Base-by-base conservation (phyloP, 2,329 filamentous ascomycete species). In the Trichoderma atrobrunneum region DNA sequence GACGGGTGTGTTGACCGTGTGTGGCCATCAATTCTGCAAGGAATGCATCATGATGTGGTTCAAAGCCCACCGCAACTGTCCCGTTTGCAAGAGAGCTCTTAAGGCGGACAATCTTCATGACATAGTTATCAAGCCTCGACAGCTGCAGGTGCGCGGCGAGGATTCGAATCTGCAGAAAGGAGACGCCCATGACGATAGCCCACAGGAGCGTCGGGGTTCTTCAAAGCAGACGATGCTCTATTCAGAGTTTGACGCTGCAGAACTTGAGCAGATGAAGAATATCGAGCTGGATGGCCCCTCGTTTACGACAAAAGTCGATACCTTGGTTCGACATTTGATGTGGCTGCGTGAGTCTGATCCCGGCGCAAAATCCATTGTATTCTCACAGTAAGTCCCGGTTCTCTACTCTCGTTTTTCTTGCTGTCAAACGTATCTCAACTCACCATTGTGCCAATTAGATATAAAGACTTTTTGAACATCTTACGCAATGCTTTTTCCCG, bases 241-340 rank as follows among this genome's bases (percentile, higher is more conserved):
- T 80, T 89, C 91, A 0, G 88, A 92, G 72, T 93, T 98, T 72
- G 91, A 89, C 76, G 86, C 88, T 0, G 87, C 88, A 0, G 91
- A 92, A 70, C 85, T 97, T 66, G 88, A 88, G 21, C 90, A 95
- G 78, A 97, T 99, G 79, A 93, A 94, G 77, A 89, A 91, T 70
- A 90, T 97, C 72, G 90, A 96, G 64, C 85, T 98, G 1, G 83
- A 89, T 12, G 88, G 88, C 0, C 87, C 87, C 2, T 94, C 92
- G 0, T 98, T 93, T 77, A 94, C 94, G 2, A 97, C 93, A 0
- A 99, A 98, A 81, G 91, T 98, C 21, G 94, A 98, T 79, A 97
- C 90, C 0, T 82, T 95, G 3, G 87, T 91, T 32, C 88, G 93
- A 3, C 96, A 98, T 79, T 82, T 98, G 3, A 82, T 97, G 18